Percentiles rank a stretch among this genome's conserved stretches.
Evolutionary conservation across 805 yeast genomes (phyloP).

Genomic region (Nakazawaea anatomiae): DNA sequence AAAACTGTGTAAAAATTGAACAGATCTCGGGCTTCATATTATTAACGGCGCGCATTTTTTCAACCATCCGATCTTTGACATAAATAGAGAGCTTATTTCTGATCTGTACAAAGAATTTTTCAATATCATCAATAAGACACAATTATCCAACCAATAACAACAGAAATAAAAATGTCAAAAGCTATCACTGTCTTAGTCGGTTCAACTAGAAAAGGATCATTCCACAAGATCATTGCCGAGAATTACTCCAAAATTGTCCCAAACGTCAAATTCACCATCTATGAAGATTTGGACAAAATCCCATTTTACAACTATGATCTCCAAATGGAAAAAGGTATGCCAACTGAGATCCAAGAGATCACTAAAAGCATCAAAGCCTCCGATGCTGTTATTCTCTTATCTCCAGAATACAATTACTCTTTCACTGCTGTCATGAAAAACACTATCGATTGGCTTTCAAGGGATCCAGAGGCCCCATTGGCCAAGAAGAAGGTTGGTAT

Average conservation of each 20-base stretch:
- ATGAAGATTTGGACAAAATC: slow-evolving; percentile 2
- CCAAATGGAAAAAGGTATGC: slow-evolving; percentile 1
- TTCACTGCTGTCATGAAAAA: slow-evolving; percentile 4
- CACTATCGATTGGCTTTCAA: slow-evolving; percentile 7
- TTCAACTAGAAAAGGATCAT: slow-evolving; percentile 2
- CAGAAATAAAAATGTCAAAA: background rate
- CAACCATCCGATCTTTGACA: too few species aligned
- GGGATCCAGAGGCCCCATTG: slow-evolving; percentile 4
- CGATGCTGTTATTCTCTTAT: slow-evolving; percentile 4
- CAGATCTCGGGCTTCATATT: too few species aligned
- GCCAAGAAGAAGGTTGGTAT: slow-evolving; percentile 4
- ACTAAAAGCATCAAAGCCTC: background rate
- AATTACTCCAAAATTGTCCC: slow-evolving; percentile 2
- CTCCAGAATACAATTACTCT: slow-evolving; percentile 7
- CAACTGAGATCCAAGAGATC: background rate
- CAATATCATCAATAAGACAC: too few species aligned
- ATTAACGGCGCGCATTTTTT: too few species aligned
- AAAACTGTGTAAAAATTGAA: too few species aligned
- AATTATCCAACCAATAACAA: background rate
- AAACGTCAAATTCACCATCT: slow-evolving; percentile 1
- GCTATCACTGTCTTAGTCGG: slow-evolving; percentile 6
- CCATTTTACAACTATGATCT: slow-evolving; percentile 6
- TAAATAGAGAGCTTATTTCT: too few species aligned
- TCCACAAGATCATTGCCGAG: slow-evolving; percentile 7
- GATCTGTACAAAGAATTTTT: too few species aligned